A percentile compares a stretch with the other conserved stretches of the same genome.
These are phyloP conservation scores for Echinochloa phyllopogon DNA, from an alignment of 176 grass and related monocot species.

Conservation along the genomic window DNA sequence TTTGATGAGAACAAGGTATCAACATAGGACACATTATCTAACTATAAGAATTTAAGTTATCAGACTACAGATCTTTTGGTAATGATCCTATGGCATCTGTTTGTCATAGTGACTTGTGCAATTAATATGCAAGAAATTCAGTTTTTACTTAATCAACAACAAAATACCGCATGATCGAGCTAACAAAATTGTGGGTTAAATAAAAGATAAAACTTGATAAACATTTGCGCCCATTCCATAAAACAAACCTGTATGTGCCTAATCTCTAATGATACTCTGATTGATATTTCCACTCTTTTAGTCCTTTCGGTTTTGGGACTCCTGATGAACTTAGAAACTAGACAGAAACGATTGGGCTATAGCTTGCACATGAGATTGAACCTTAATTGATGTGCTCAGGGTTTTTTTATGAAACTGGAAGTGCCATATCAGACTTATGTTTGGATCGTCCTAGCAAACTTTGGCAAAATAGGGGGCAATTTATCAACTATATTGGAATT, in stretches of 20 bases:
- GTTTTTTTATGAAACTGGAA: too few species aligned
- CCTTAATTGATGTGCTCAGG: not conserved
- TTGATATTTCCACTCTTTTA: not conserved
- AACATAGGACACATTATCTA: not conserved
- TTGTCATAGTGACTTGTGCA: conserved; percentile 6
- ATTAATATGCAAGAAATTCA: not conserved
- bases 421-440: not conserved
- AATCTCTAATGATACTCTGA: not conserved
- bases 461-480: not conserved
- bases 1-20: not conserved
- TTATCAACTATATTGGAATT: not conserved
- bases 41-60: not conserved
- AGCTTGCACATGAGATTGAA: not conserved
- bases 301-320: not conserved
- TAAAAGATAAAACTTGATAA: not conserved
- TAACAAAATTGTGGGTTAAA: not conserved
- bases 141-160: not conserved
- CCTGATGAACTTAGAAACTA: not conserved
- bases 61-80: not conserved
- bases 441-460: not conserved
- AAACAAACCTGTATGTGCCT: not conserved
- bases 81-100: not conserved
- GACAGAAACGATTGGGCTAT: not conserved
- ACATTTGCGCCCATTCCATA: not conserved
- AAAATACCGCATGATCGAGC: not conserved